phyloP scores from a whole-genome alignment of 257 asterid genomes.

The Lithospermum erythrorhizon region DNA sequence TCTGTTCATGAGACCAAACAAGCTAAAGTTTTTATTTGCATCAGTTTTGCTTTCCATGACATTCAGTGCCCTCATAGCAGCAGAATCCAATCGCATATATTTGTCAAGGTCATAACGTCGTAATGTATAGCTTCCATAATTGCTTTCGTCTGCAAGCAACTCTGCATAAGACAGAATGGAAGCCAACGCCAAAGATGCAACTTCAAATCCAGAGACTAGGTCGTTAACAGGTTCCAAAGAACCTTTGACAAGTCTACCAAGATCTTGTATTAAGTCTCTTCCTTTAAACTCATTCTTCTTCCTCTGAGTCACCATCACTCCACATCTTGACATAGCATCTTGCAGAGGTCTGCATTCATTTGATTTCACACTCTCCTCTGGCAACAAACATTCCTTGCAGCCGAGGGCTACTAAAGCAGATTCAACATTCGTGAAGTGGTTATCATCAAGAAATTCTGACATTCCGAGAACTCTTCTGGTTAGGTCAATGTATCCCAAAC shows the following conservation, averaged over 20 bases:
- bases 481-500: conserved; percentile 70
- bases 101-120: conserved; percentile 57
- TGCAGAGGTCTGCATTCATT: conserved; percentile 54
- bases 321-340: conserved; percentile 81
- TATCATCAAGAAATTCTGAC: conserved; percentile 85
- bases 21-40: conserved; percentile 88
- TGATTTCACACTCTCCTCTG: conserved; percentile 52
- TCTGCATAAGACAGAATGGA: conserved; percentile 69
- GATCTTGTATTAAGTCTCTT: conserved; percentile 79
- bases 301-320: conserved; percentile 81
- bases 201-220: conserved; percentile 69
- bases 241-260: conserved; percentile 89
- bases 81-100: conserved; percentile 97
- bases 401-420: conserved; percentile 94
- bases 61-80: conserved; percentile 95
- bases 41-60: conserved; percentile 97
- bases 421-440: conserved; percentile 86
- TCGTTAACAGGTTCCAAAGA: conserved; percentile 68
- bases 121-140: conserved; percentile 64
- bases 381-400: conserved; percentile 89
- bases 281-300: conserved; percentile 79
- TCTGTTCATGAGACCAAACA: conserved; percentile 90
- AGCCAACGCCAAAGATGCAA: conserved; percentile 70
- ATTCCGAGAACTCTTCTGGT: conserved; percentile 77
- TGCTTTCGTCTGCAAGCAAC: conserved; percentile 87